Conservation (phyloP, 768 basidiomycete genomes). For the Russula olivacea region DNA sequence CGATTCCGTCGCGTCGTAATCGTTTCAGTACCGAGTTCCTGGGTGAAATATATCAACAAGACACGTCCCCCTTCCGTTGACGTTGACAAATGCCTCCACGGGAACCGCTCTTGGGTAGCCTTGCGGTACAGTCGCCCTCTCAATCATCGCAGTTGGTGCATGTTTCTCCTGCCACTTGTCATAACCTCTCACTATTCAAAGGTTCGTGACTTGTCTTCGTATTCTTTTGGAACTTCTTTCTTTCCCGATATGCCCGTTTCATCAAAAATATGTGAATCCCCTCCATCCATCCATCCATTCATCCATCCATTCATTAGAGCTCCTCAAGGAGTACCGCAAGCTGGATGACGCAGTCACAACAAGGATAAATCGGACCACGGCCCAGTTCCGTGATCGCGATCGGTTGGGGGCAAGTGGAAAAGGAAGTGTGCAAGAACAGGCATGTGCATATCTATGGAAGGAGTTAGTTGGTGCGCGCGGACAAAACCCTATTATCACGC, state of each 20-base stretch:
- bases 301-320: conserved; percentile 41
- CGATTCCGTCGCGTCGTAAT: neutral
- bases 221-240: neutral
- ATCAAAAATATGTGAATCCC: neutral
- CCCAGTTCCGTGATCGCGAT: conserved; percentile 68
- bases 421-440: conserved; percentile 61
- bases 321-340: conserved; percentile 74
- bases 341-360: conserved; percentile 77
- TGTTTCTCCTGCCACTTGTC: conserved; percentile 67
- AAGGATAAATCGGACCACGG: conserved; percentile 74
- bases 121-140: conserved; percentile 61
- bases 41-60: neutral
- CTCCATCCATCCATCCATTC: too few species aligned
- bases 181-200: conserved; percentile 74
- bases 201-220: conserved; percentile 34
- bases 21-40: conserved; percentile 3
- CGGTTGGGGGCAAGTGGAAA: conserved; percentile 42
- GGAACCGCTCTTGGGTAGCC: conserved; percentile 54
- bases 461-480: conserved; percentile 59
- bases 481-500: conserved; percentile 23
- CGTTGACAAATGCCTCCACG: conserved; percentile 33
- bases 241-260: conserved; percentile 10
- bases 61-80: neutral
- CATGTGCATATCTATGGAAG: conserved; percentile 71
- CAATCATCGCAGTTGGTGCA: conserved; percentile 57